Evolutionary conservation across 2,329 filamentous ascomycete genomes (phyloP).

Genomic region (Paecilomyces niveus): DNA sequence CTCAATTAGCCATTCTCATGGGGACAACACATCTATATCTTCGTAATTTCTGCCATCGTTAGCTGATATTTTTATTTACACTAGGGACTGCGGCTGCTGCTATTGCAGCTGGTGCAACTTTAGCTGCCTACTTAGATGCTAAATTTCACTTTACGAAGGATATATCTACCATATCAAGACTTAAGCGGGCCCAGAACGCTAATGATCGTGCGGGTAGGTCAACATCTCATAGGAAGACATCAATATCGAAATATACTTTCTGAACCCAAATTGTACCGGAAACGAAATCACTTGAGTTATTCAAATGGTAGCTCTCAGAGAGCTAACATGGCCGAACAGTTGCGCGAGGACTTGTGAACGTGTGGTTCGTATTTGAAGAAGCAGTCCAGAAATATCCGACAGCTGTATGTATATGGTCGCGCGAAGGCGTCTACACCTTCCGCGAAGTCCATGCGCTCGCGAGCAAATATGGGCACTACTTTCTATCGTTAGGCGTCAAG

Average conservation of each 20-base stretch:
- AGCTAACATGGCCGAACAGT: slow-evolving; percentile 26
- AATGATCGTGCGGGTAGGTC: slow-evolving; percentile 44
- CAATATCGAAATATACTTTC: not conserved
- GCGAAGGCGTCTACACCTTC: slow-evolving; percentile 54
- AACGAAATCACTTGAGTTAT: not conserved
- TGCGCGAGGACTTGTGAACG: slow-evolving; percentile 47
- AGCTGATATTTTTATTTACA: not conserved
- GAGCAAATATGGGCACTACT: slow-evolving; percentile 57
- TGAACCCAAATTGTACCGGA: not conserved
- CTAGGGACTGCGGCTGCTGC: slow-evolving; percentile 18
- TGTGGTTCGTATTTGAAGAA: slow-evolving; percentile 61
- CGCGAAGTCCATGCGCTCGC: slow-evolving; percentile 48
- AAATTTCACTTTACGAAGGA: slow-evolving; percentile 63
- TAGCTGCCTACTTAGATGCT: slow-evolving; percentile 46
- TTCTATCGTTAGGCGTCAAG: slow-evolving; percentile 51
- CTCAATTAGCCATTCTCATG: not conserved
- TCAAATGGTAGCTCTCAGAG: not conserved
- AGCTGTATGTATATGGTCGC: slow-evolving; percentile 61
- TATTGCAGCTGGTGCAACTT: slow-evolving; percentile 18
- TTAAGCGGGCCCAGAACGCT: slow-evolving; percentile 37
- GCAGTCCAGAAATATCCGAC: slow-evolving; percentile 46
- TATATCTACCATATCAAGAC: slow-evolving; percentile 39
- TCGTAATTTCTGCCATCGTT: not conserved
- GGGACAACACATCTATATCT: not conserved
- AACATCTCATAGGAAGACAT: not conserved